phyloP scores from a whole-genome alignment of 2,329 filamentous ascomycete species.

The Penicillium sp. region DNA sequence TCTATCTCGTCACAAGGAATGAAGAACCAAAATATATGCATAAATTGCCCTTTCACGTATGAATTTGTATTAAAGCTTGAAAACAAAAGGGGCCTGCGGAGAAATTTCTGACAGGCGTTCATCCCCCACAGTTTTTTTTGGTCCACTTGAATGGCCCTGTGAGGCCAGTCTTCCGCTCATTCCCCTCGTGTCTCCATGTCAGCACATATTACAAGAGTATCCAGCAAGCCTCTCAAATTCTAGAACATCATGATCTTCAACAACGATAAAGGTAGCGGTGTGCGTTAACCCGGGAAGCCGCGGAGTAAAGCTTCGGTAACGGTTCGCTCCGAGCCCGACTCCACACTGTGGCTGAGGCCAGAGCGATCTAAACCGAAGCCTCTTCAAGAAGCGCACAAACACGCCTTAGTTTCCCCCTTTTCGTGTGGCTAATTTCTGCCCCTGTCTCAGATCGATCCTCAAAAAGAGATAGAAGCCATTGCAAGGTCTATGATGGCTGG shows the following conservation, averaged over 20 bases:
- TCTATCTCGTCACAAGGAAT: too few species aligned
- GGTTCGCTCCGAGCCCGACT: slow-evolving; percentile 14
- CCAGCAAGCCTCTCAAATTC: background rate
- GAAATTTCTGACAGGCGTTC: too few species aligned
- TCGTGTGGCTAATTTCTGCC: slow-evolving; percentile 1
- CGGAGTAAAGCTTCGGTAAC: slow-evolving; percentile 6
- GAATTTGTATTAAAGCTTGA: too few species aligned
- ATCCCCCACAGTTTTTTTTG: too few species aligned
- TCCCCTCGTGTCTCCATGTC: background rate
- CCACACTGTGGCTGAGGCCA: slow-evolving; percentile 14
- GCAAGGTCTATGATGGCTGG: background rate
- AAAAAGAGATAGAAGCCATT: background rate
- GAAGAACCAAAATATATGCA: too few species aligned
- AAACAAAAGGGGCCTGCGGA: too few species aligned
- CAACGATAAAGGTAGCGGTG: background rate
- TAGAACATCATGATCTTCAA: background rate
- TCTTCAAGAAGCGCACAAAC: slow-evolving; percentile 15
- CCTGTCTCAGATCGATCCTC: background rate
- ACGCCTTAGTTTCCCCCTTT: slow-evolving; percentile 1
- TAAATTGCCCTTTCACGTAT: too few species aligned
- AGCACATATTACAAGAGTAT: background rate
- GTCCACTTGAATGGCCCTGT: background rate
- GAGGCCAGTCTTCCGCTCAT: background rate
- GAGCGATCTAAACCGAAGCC: slow-evolving; percentile 10
- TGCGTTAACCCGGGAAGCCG: background rate